Percentiles rank a stretch among this genome's conserved stretches.
Evolutionary conservation across 768 basidiomycete genomes (phyloP).

Genomic region (Phlebiopsis gigantea): DNA sequence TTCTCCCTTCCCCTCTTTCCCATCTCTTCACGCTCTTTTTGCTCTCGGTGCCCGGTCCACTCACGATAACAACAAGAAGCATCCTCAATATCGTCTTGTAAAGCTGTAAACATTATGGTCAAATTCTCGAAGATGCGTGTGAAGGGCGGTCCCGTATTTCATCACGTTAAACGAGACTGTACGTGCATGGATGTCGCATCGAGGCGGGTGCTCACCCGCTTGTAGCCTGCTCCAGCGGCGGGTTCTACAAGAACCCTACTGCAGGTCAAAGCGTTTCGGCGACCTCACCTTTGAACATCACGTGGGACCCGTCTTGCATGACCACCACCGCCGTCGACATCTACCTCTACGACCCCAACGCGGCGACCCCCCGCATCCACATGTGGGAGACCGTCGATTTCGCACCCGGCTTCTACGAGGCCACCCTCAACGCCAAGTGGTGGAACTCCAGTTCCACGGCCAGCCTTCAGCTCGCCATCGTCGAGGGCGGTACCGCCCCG

Average conservation of each 20-base stretch:
- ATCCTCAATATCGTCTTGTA: not conserved
- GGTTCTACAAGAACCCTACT: conserved; percentile 56
- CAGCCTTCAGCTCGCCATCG: conserved; percentile 55
- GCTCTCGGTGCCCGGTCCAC: not conserved
- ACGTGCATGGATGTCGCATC: not conserved
- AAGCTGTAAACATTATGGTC: not conserved
- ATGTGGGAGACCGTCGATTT: conserved; percentile 51
- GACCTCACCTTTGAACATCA: conserved; percentile 44
- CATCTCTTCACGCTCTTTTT: conserved; percentile 9
- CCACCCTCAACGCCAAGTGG: conserved; percentile 57
- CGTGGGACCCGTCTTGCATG: conserved; percentile 64
- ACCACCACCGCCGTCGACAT: conserved; percentile 52
- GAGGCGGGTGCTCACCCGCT: not conserved
- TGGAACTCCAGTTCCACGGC: conserved; percentile 54
- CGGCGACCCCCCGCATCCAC: conserved; percentile 41
- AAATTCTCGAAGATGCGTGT: conserved; percentile 10
- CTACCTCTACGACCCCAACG: conserved; percentile 53
- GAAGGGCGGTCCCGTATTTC: conserved; percentile 1
- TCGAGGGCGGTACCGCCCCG: conserved; percentile 41
- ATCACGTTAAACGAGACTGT: conserved; percentile 7
- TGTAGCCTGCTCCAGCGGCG: conserved; percentile 49
- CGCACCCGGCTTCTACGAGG: conserved; percentile 42
- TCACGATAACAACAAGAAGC: conserved; percentile 1
- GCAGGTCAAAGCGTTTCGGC: conserved; percentile 42
- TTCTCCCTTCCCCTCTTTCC: conserved; percentile 7